These are phyloP conservation scores for Isoetes taiwanensis DNA, from an alignment of 75 land plant species.

Conservation along the genomic window DNA sequence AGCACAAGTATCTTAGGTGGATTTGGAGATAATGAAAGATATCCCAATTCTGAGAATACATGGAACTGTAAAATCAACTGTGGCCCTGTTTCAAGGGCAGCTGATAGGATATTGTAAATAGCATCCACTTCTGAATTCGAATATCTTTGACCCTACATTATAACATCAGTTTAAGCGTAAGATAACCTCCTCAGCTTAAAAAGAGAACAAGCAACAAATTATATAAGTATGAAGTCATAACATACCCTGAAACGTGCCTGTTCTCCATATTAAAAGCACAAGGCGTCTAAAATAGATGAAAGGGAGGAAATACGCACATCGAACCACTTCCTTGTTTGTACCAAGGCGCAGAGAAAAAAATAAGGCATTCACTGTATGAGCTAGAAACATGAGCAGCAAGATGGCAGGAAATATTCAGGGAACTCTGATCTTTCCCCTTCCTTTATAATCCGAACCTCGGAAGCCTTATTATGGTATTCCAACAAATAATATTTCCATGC, in stretches of 20 bases:
- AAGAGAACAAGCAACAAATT: too few species aligned
- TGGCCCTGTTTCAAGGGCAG: constrained; percentile 1
- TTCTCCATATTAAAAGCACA: neutral
- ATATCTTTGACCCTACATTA: neutral
- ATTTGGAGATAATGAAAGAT: neutral
- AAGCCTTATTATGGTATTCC: neutral
- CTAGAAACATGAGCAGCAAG: neutral
- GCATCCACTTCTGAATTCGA: neutral
- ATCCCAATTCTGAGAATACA: neutral
- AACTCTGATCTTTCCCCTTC: neutral
- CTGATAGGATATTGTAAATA: neutral
- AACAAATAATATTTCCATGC: constrained; percentile 3
- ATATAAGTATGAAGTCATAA: too few species aligned
- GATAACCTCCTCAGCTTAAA: too few species aligned
- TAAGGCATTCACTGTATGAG: neutral
- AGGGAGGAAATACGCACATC: neutral
- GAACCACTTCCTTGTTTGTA: neutral
- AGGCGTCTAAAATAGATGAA: neutral
- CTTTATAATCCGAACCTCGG: neutral
- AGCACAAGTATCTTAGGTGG: neutral
- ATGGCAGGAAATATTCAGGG: neutral
- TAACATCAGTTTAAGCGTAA: too few species aligned
- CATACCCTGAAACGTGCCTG: neutral
- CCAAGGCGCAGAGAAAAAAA: neutral
- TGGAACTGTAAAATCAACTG: constrained; percentile 5